Evolutionary conservation across 1,284 basidiomycete genomes (phyloP).

Genomic region (Ustilago cynodontis): DNA sequence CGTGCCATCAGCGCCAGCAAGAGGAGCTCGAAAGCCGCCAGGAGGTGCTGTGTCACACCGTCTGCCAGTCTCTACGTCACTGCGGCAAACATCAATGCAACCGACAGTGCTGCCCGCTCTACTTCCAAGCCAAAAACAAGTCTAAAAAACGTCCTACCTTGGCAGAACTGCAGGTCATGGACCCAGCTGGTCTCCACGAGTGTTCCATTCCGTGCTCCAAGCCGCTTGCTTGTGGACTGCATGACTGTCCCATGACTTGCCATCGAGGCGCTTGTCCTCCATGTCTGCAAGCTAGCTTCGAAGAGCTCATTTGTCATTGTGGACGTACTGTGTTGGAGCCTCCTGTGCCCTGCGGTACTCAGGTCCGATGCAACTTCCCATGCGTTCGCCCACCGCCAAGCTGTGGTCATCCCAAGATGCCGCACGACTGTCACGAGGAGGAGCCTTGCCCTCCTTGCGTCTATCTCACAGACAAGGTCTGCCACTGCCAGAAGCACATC

Average conservation of each 20-base stretch:
- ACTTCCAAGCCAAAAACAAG: constrained; percentile 62
- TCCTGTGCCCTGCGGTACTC: constrained; percentile 66
- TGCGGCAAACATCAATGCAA: constrained; percentile 65
- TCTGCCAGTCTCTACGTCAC: constrained; percentile 62
- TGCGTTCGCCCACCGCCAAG: constrained; percentile 60
- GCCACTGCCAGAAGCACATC: constrained; percentile 64
- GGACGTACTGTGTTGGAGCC: constrained; percentile 68
- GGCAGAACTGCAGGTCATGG: constrained; percentile 57
- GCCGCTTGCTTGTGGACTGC: constrained; percentile 61
- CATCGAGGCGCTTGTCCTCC: constrained; percentile 68
- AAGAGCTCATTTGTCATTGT: constrained; percentile 66
- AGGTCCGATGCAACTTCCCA: constrained; percentile 64
- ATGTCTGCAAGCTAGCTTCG: constrained; percentile 66
- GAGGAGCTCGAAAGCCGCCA: constrained; percentile 52
- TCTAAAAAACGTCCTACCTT: constrained; percentile 49
- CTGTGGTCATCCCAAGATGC: constrained; percentile 67
- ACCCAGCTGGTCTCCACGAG: constrained; percentile 65
- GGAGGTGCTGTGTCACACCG: constrained; percentile 56
- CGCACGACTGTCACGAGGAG: constrained; percentile 68
- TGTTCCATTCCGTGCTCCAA: constrained; percentile 62
- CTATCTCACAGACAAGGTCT: constrained; percentile 62
- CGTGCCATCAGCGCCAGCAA: constrained; percentile 50
- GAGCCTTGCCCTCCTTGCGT: constrained; percentile 67
- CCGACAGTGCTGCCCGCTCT: constrained; percentile 64
- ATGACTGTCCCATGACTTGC: constrained; percentile 63